phyloP scores from a whole-genome alignment of 257 asterid genomes.

The Nicotiana noctiflora region DNA sequence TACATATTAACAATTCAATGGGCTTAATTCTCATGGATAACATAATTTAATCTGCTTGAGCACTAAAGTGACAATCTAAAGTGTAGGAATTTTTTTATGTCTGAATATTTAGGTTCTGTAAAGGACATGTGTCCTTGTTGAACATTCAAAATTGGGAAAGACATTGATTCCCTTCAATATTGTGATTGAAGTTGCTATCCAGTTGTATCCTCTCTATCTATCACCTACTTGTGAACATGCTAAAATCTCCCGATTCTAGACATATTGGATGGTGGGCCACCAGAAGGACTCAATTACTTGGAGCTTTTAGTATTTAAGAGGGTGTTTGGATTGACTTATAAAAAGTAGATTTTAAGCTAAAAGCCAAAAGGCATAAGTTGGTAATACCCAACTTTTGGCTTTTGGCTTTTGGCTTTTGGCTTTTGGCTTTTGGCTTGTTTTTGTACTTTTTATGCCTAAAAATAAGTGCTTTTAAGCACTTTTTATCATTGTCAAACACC shows the following conservation, averaged over 20 bases:
- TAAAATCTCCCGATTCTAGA: neutral
- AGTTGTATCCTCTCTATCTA: neutral
- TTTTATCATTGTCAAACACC: no score
- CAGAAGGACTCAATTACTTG: neutral
- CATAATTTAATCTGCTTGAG: neutral
- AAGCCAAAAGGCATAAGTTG: no score
- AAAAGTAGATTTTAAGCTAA: no score
- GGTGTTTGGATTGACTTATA: no score
- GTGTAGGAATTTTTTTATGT: neutral
- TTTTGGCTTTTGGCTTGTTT: no score
- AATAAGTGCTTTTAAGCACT: no score
- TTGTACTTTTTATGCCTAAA: no score
- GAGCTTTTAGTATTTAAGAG: neutral
- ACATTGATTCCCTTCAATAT: neutral
- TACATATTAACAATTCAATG: neutral
- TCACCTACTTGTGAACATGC: slow-evolving; percentile 2
- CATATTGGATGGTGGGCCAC: neutral
- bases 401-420: no score
- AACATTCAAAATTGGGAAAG: neutral
- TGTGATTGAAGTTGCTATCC: slow-evolving; percentile 1
- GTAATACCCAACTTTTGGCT: no score
- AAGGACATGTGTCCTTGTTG: neutral
- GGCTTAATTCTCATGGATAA: neutral
- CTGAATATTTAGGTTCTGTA: neutral
- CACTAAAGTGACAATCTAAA: neutral